phyloP scores from a whole-genome alignment of 2,329 filamentous ascomycete genomes.

The Fusarium circinatum region DNA sequence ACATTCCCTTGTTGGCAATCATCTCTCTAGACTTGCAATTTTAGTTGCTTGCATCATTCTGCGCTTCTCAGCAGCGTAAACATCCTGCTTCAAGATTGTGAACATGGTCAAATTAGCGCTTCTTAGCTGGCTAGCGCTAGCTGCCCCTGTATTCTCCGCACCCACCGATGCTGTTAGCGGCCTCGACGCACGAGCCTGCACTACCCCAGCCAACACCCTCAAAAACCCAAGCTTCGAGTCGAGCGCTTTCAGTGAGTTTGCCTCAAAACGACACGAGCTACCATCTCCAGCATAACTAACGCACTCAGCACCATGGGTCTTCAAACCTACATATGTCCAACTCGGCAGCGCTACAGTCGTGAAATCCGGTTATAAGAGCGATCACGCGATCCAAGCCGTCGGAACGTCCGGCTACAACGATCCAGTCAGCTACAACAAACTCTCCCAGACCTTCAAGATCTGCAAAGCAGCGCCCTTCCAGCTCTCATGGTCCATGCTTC shows the following conservation, averaged over 20 bases:
- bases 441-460: constrained; percentile 1
- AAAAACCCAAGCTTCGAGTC: constrained; percentile 4
- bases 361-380: not conserved
- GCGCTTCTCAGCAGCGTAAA: fast-evolving
- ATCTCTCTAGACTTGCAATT: fast-evolving
- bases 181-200: not conserved
- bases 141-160: not conserved
- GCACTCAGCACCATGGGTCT: not conserved
- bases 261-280: fast-evolving
- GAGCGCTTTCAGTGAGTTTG: not conserved
- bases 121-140: not conserved
- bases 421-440: not conserved
- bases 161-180: fast-evolving
- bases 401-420: not conserved
- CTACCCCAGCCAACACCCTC: not conserved
- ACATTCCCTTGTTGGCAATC: fast-evolving
- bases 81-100: fast-evolving
- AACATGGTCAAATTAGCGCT: not conserved
- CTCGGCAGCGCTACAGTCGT: not conserved
- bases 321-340: not conserved
- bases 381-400: not conserved
- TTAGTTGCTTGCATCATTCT: not conserved
- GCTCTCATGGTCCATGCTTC: not conserved
- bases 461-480: not conserved
- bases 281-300: not conserved